phyloP scores from a whole-genome alignment of 768 basidiomycete genomes.

The Rhizopogon sp. region DNA sequence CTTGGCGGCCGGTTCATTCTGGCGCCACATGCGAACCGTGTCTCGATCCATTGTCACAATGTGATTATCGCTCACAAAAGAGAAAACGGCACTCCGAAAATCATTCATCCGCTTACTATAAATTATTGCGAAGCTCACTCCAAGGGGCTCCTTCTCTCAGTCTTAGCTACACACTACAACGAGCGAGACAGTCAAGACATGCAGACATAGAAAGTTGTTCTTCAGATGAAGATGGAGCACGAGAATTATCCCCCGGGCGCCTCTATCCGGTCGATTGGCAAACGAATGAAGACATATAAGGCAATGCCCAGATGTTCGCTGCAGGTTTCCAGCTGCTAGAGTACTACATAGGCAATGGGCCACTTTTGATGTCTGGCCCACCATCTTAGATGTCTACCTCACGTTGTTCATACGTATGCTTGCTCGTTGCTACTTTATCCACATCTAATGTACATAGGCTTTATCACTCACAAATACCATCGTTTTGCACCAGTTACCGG shows the following conservation, averaged over 20 bases:
- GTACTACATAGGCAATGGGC: too few relatives aligned
- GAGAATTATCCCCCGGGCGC: conserved; percentile 17
- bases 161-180: not conserved
- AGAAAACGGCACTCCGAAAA: not conserved
- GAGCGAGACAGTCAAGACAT: not conserved
- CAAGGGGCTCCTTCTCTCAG: not conserved
- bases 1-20: conserved; percentile 13
- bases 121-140: not conserved
- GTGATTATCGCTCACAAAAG: conserved; percentile 10
- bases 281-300: not conserved
- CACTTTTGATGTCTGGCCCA: not conserved
- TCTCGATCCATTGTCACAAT: conserved; percentile 22
- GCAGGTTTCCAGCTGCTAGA: not conserved
- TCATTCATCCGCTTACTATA: not conserved
- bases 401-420: too few relatives aligned
- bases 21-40: not conserved
- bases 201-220: not conserved
- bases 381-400: too few relatives aligned
- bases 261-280: not conserved
- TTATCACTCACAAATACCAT: too few relatives aligned
- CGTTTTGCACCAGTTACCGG: too few relatives aligned
- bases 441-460: too few relatives aligned
- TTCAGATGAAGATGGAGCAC: not conserved
- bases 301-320: too few relatives aligned
- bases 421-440: too few relatives aligned